Conservation (phyloP, 352 stramenopile genomes). For the Globisporangium uncinulatum region DNA sequence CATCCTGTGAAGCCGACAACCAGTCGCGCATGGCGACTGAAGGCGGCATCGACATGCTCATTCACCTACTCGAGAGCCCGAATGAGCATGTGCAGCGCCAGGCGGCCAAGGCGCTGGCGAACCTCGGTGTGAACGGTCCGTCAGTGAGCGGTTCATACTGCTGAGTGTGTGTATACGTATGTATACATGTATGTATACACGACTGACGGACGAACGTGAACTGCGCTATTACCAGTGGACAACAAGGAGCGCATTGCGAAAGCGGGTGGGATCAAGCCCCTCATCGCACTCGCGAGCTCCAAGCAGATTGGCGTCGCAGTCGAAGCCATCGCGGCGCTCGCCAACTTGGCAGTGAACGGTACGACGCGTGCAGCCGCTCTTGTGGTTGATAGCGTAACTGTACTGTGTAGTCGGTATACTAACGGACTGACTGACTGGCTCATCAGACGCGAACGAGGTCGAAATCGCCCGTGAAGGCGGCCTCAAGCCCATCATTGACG, state of each 20-base stretch:
- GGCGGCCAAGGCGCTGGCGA: constrained; percentile 91
- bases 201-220: neutral
- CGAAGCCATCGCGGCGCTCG: constrained; percentile 91
- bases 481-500: constrained; percentile 88
- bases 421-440: neutral
- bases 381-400: neutral
- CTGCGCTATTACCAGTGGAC: constrained; percentile 37
- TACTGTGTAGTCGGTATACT: no score
- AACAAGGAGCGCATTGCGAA: constrained; percentile 93
- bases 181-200: neutral
- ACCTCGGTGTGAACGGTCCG: constrained; percentile 88
- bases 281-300: constrained; percentile 77
- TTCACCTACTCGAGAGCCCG: constrained; percentile 79
- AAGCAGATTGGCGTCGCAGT: constrained; percentile 83
- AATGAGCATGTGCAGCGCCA: constrained; percentile 91
- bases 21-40: constrained; percentile 92
- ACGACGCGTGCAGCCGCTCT: no score
- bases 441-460: constrained; percentile 87
- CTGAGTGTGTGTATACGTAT: neutral
- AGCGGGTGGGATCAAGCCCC: constrained; percentile 84
- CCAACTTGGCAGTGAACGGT: constrained; percentile 94
- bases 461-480: constrained; percentile 87
- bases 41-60: constrained; percentile 92
- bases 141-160: neutral
- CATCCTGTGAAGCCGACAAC: constrained; percentile 74